Evolutionary conservation across 129 eudicot genomes (phyloP).

Genomic region (Escallonia rubra): DNA sequence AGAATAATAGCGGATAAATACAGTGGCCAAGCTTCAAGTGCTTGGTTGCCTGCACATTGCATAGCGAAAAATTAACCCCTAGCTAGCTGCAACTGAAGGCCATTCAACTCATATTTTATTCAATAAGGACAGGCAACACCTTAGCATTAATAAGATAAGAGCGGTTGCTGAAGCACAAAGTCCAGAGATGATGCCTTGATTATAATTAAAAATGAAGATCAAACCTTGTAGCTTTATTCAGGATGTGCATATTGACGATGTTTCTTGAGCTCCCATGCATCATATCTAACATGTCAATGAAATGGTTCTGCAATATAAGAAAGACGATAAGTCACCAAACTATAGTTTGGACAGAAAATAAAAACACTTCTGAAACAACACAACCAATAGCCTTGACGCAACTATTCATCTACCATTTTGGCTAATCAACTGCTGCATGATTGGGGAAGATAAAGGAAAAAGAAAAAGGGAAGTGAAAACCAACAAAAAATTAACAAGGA

Average conservation of each 20-base stretch:
- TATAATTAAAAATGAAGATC: not conserved
- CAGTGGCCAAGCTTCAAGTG: too few species aligned
- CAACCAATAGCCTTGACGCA: not conserved
- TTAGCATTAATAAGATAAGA: not conserved
- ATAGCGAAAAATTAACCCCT: not conserved
- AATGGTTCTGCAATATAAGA: slow-evolving; percentile 51
- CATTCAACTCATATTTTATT: not conserved
- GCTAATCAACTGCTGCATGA: not conserved
- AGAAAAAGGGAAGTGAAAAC: not conserved
- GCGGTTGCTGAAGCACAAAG: not conserved
- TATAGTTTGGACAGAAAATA: slow-evolving; percentile 1
- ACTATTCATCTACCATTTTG: not conserved
- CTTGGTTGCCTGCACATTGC: not conserved
- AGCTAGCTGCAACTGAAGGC: not conserved
- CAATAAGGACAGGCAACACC: not conserved
- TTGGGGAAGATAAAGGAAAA: not conserved
- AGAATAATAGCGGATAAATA: too few species aligned
- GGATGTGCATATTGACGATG: slow-evolving; percentile 59
- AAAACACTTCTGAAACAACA: not conserved
- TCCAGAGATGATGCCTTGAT: not conserved
- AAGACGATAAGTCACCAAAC: not conserved
- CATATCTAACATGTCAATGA: slow-evolving; percentile 59
- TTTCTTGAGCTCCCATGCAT: slow-evolving; percentile 74
- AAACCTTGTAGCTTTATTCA: slow-evolving; percentile 71
- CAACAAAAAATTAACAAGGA: slow-evolving; percentile 12